A percentile compares a stretch with the other conserved stretches of the same genome.
Evolutionary conservation across 1,139 yeast species (phyloP).

Genomic region (Debaryomyces psychrophilus): DNA sequence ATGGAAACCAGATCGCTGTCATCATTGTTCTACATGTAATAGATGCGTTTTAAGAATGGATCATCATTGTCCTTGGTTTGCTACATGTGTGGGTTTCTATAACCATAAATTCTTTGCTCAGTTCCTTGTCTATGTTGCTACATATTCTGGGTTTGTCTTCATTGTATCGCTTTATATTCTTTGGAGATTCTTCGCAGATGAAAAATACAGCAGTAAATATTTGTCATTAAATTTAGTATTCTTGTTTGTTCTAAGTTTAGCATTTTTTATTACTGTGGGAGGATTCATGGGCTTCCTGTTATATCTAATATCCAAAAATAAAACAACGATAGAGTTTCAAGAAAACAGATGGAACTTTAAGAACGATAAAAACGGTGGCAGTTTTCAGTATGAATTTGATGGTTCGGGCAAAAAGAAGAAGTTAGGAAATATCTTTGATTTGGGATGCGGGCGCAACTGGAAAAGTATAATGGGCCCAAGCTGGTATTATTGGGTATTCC

Average conservation of each 20-base stretch:
- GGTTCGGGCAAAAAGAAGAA: conserved; percentile 32
- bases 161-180: conserved; percentile 44
- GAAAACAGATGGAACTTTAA: conserved; percentile 51
- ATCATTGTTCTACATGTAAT: conserved; percentile 80
- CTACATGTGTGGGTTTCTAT: conserved; percentile 63
- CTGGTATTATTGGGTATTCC: conserved; percentile 72
- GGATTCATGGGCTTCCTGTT: conserved; percentile 63
- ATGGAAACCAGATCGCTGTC: conserved; percentile 95
- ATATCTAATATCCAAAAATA: conserved; percentile 62
- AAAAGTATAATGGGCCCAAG: conserved; percentile 68
- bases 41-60: conserved; percentile 78
- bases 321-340: conserved; percentile 82
- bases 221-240: conserved; percentile 65
- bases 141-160: conserved; percentile 49
- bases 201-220: conserved; percentile 37
- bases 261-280: conserved; percentile 65
- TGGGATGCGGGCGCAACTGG: conserved; percentile 70
- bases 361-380: conserved; percentile 30
- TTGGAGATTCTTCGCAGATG: conserved; percentile 53
- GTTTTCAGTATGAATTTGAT: conserved; percentile 42
- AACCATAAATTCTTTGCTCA: conserved; percentile 84
- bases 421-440: conserved; percentile 71
- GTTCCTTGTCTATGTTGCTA: conserved; percentile 60
- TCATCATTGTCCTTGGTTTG: conserved; percentile 98
- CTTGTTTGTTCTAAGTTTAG: conserved; percentile 58